Evolutionary conservation across 345 rosid genomes (phyloP).

Genomic region (Populus nigra): DNA sequence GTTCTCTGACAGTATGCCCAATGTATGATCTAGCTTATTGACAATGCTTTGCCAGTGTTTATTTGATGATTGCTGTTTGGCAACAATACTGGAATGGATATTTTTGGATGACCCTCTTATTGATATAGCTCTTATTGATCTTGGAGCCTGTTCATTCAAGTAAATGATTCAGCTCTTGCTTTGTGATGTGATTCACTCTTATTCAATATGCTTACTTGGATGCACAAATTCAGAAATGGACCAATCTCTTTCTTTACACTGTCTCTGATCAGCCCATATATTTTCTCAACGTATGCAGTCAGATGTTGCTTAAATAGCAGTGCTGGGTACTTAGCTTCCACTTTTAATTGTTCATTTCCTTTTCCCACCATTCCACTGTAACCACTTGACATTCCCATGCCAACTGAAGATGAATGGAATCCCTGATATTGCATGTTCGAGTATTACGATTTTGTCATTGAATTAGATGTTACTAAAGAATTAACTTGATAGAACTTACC

Average conservation of each 20-base stretch:
- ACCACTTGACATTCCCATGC: constrained; percentile 49
- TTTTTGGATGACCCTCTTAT: constrained; percentile 43
- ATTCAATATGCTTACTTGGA: constrained; percentile 42
- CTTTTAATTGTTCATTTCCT: constrained; percentile 41
- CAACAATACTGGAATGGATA: constrained; percentile 37
- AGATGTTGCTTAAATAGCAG: constrained; percentile 69
- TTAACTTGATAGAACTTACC: constrained; percentile 35
- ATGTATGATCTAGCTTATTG: constrained; percentile 44
- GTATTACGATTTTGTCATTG: constrained; percentile 2
- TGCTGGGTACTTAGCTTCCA: constrained; percentile 75
- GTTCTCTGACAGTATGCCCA: constrained; percentile 44
- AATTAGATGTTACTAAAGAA: background rate
- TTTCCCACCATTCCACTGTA: constrained; percentile 57
- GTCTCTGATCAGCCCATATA: constrained; percentile 64
- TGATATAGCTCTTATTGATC: constrained; percentile 43
- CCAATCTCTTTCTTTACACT: constrained; percentile 61
- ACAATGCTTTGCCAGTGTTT: constrained; percentile 63
- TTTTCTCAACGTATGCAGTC: constrained; percentile 67
- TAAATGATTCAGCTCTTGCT: background rate
- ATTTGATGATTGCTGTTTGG: constrained; percentile 58
- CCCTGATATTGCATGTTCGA: constrained; percentile 35
- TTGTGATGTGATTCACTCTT: background rate
- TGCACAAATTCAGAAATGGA: constrained; percentile 56
- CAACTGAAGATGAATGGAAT: constrained; percentile 41
- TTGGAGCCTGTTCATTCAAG: constrained; percentile 44